Percentiles rank a stretch among this genome's conserved stretches.
Conservation (phyloP, 345 rosid genomes). For the Xanthoceras sorbifolium region DNA sequence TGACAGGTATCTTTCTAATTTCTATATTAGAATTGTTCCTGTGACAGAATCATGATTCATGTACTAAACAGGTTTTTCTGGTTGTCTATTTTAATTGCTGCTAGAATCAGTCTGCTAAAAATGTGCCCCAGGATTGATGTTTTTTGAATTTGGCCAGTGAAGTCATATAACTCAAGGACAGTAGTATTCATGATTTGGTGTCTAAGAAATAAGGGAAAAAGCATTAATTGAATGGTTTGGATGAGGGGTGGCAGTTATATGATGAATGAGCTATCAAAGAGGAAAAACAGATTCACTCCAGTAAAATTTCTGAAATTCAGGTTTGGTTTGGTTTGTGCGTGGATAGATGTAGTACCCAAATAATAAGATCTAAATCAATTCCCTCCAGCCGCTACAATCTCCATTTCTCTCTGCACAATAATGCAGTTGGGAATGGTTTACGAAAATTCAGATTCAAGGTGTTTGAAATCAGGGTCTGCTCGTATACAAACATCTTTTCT, state of each 20-base stretch:
- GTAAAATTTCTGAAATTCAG: not conserved
- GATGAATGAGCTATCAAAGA: not conserved
- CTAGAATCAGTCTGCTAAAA: not conserved
- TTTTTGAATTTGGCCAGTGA: not conserved
- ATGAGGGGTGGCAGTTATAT: not conserved
- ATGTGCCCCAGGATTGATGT: not conserved
- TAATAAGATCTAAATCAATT: no score
- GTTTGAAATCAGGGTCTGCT: no score
- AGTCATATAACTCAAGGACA: not conserved
- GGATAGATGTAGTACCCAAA: no score
- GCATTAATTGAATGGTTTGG: not conserved
- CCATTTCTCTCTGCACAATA: no score
- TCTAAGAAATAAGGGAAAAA: not conserved
- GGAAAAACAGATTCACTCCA: not conserved
- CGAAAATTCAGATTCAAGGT: no score
- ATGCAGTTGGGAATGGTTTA: no score
- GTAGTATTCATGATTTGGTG: not conserved
- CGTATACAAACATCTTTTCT: no score
- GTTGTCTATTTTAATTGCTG: not conserved
- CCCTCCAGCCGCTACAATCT: no score
- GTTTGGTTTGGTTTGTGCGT: not conserved
- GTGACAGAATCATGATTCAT: not conserved
- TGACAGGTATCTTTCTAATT: conserved; percentile 55
- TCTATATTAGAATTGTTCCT: not conserved
- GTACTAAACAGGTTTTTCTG: not conserved